phyloP scores from a whole-genome alignment of 495 filamentous ascomycete genomes.

The Annulohypoxylon nitens region DNA sequence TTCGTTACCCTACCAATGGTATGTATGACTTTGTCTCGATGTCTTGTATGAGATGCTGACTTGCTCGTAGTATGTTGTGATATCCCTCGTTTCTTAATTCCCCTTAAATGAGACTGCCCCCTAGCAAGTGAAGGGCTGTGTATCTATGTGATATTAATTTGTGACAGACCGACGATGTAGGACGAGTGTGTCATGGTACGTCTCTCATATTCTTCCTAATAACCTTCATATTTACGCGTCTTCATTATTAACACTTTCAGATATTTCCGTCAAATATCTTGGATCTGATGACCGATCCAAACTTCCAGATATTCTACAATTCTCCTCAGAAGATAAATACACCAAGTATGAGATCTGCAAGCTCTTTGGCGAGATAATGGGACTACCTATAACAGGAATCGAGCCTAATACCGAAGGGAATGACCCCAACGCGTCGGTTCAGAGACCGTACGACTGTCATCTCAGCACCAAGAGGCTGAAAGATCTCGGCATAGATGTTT shows the following conservation, averaged over 20 bases:
- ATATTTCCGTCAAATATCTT: slow-evolving; percentile 77
- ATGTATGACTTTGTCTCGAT: not conserved
- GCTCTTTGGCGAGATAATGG: slow-evolving; percentile 83
- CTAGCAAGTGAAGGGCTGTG: not conserved
- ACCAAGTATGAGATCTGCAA: slow-evolving; percentile 95
- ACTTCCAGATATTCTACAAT: slow-evolving; percentile 83
- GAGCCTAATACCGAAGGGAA: slow-evolving; percentile 78
- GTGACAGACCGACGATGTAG: slow-evolving; percentile 82
- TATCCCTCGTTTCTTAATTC: not conserved
- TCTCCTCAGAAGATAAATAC: slow-evolving; percentile 86
- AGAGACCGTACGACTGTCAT: slow-evolving; percentile 91
- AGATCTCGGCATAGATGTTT: slow-evolving; percentile 81
- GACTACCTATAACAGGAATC: slow-evolving; percentile 78
- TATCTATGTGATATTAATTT: slow-evolving; percentile 50
- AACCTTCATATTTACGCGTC: not conserved
- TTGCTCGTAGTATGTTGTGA: slow-evolving; percentile 24
- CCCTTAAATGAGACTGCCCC: not conserved
- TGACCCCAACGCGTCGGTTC: slow-evolving; percentile 78
- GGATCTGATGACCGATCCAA: slow-evolving; percentile 54
- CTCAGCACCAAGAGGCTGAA: slow-evolving; percentile 81
- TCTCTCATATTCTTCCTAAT: slow-evolving; percentile 2
- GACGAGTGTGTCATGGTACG: slow-evolving; percentile 74
- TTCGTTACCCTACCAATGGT: slow-evolving; percentile 82
- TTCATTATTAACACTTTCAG: slow-evolving; percentile 45
- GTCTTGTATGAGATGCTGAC: slow-evolving; percentile 20